Conservation (phyloP, 768 basidiomycete species). For the Sistotremastrum niveocremeum region DNA sequence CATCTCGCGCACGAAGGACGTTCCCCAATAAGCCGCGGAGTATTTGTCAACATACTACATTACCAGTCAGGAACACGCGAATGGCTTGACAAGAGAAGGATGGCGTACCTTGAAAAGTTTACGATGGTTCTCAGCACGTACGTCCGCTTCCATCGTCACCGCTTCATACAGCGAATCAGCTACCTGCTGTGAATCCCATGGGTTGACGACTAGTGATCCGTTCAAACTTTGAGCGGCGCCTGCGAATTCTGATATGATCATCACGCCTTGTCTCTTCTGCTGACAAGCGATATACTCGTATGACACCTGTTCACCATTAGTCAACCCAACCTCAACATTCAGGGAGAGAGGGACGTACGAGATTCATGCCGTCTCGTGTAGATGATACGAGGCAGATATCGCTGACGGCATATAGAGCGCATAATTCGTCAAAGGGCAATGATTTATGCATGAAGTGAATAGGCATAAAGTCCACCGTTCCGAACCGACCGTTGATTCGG, state of each 20-base stretch:
- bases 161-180: constrained; percentile 96
- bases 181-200: constrained; percentile 98
- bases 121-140: constrained; percentile 81
- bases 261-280: constrained; percentile 81
- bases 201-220: constrained; percentile 94
- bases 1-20: constrained; percentile 82
- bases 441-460: constrained; percentile 99
- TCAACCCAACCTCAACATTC: not conserved
- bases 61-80: not conserved
- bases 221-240: constrained; percentile 94
- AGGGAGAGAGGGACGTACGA: constrained; percentile 40
- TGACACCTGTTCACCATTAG: constrained; percentile 50
- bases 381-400: constrained; percentile 93
- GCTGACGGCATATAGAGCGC: constrained; percentile 92
- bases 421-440: constrained; percentile 84
- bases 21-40: constrained; percentile 87
- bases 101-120: constrained; percentile 72
- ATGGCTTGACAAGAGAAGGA: not conserved
- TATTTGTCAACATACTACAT: constrained; percentile 78
- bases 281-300: constrained; percentile 98
- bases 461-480: constrained; percentile 98
- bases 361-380: constrained; percentile 97
- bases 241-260: constrained; percentile 98
- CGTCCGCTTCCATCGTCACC: constrained; percentile 73
- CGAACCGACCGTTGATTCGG: constrained; percentile 96